phyloP scores from a whole-genome alignment of 23 red algal species.

The Gracilaria caudata region DNA sequence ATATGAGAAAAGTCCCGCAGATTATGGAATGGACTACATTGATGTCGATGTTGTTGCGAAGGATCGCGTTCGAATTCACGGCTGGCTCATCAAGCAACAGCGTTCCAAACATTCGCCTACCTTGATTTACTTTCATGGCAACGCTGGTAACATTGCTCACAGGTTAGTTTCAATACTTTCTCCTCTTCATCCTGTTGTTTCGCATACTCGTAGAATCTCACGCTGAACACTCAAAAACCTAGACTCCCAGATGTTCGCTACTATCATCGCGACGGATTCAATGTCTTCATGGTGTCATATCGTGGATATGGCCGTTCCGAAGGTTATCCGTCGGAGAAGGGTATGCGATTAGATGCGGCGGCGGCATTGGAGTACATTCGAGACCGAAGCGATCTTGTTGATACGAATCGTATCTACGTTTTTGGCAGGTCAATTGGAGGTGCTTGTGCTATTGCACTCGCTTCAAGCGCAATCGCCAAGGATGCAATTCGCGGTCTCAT shows the following conservation, averaged over 20 bases:
- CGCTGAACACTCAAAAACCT: background rate
- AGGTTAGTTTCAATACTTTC: constrained; percentile 23
- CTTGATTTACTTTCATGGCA: constrained; percentile 95
- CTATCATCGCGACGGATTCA: constrained; percentile 56
- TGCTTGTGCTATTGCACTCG: constrained; percentile 78
- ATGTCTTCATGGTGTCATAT: constrained; percentile 94
- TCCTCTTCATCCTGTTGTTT: background rate
- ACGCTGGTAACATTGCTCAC: constrained; percentile 92
- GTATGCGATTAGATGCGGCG: constrained; percentile 71
- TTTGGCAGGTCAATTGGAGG: constrained; percentile 92
- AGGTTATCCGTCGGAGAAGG: constrained; percentile 80
- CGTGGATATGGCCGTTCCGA: constrained; percentile 89
- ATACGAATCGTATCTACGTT: constrained; percentile 61
- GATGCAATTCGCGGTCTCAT: constrained; percentile 69
- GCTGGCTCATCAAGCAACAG: constrained; percentile 78
- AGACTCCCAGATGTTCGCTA: constrained; percentile 82
- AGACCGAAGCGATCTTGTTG: constrained; percentile 54
- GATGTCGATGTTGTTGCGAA: constrained; percentile 73
- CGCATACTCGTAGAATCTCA: background rate
- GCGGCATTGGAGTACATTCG: constrained; percentile 80
- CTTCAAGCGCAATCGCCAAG: constrained; percentile 31
- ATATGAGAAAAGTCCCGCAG: constrained; percentile 67
- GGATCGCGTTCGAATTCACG: constrained; percentile 80
- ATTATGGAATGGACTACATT: constrained; percentile 72
- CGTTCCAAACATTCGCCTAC: constrained; percentile 56